Conservation (phyloP, 192 early-diverging fungal species). For the Linnemannia hyalina region DNA sequence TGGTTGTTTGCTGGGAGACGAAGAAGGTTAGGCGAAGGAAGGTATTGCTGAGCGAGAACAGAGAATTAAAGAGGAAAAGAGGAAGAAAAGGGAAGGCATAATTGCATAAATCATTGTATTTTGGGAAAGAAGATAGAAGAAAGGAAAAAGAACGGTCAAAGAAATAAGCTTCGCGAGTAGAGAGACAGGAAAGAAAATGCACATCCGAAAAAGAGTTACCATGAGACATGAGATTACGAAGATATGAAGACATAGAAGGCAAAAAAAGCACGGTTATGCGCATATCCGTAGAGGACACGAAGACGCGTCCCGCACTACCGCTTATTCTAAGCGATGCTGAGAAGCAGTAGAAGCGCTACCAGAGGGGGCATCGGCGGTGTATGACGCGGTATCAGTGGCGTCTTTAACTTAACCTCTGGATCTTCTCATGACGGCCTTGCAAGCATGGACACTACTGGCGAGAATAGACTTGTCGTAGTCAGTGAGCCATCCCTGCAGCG, state of each 20-base stretch:
- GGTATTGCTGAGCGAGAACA: neutral
- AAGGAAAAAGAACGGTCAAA: too few relatives aligned
- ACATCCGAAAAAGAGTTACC: too few relatives aligned
- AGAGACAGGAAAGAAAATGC: neutral
- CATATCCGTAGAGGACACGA: neutral
- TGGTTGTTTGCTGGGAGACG: neutral
- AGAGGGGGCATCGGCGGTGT: too few relatives aligned
- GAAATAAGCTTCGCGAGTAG: neutral
- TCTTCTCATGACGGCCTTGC: too few relatives aligned
- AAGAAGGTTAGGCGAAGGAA: neutral
- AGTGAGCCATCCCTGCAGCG: neutral
- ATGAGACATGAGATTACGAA: too few relatives aligned
- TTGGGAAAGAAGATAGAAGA: too few relatives aligned
- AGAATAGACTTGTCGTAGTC: neutral
- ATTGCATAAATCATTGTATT: too few relatives aligned
- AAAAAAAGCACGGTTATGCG: neutral
- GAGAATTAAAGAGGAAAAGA: neutral
- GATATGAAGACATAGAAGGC: neutral
- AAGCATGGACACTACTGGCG: neutral
- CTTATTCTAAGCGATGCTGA: neutral
- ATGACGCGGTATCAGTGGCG: too few relatives aligned
- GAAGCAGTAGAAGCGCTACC: neutral
- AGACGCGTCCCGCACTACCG: too few relatives aligned
- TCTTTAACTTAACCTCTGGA: too few relatives aligned
- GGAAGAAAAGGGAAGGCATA: too few relatives aligned